Evolutionary conservation across 306 rosid species (phyloP).

Genomic region (Hippophae gyantsensis): DNA sequence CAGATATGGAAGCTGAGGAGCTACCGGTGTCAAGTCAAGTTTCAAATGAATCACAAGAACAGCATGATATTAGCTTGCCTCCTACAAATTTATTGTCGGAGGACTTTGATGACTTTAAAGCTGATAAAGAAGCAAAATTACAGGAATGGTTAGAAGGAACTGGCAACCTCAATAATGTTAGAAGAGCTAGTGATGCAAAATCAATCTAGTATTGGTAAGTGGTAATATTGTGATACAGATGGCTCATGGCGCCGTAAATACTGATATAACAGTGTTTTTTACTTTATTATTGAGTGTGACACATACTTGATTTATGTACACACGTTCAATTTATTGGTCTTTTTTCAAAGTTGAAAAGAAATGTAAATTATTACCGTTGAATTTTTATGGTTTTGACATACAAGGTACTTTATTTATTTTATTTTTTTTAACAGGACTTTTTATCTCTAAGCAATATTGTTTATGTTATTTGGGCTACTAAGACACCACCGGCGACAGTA

Average conservation of each 20-base stretch:
- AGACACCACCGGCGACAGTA: no score
- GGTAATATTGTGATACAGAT: conserved; percentile 3
- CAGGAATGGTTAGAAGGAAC: conserved; percentile 70
- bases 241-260: conserved; percentile 13
- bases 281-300: no score
- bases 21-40: conserved; percentile 46
- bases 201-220: conserved; percentile 22
- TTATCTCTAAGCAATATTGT: no score
- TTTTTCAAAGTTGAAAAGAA: no score
- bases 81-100: conserved; percentile 30
- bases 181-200: conserved; percentile 21
- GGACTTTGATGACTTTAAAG: conserved; percentile 57
- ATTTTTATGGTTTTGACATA: no score
- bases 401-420: no score
- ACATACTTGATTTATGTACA: no score
- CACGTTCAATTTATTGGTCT: no score
- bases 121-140: conserved; percentile 65
- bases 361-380: no score
- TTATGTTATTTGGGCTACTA: no score
- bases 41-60: conserved; percentile 34
- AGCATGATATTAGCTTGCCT: conserved; percentile 18
- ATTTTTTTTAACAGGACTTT: no score
- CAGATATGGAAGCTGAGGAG: conserved; percentile 45
- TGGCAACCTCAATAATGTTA: conserved; percentile 19
- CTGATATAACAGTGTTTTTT: conserved; percentile 3